These are phyloP conservation scores for Sphagnum contortum DNA, from an alignment of 225 moss, liverwort and hornwort species.

Conservation along the genomic window DNA sequence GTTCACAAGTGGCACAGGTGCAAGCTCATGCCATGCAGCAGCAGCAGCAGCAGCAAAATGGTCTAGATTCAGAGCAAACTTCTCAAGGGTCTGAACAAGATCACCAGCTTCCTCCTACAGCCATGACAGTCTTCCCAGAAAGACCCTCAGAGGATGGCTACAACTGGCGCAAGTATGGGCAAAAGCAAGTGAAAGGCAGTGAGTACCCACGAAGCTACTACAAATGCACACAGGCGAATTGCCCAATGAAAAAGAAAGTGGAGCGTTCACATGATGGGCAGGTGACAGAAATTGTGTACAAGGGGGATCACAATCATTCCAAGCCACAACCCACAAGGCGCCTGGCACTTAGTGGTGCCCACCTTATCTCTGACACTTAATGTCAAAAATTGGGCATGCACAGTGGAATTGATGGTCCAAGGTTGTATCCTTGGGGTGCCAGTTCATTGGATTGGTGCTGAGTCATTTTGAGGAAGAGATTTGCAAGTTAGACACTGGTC, in stretches of 20 bases:
- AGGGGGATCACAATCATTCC: constrained; percentile 96
- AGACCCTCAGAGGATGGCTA: constrained; percentile 97
- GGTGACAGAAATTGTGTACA: constrained; percentile 96
- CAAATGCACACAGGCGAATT: constrained; percentile 84
- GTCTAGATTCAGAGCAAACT: constrained; percentile 30
- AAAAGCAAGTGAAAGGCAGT: constrained; percentile 99
- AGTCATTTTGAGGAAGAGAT: constrained; percentile 18
- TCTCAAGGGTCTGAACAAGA: constrained; percentile 58
- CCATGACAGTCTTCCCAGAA: constrained; percentile 49
- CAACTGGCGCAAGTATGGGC: constrained; percentile 99
- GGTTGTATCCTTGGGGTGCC: background rate
- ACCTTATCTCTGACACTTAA: constrained; percentile 57
- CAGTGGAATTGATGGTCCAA: background rate
- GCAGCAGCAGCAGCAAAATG: constrained; percentile 18
- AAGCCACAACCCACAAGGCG: constrained; percentile 92
- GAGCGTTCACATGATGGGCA: constrained; percentile 98
- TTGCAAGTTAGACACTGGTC: constrained; percentile 4
- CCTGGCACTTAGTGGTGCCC: constrained; percentile 69
- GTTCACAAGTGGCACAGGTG: constrained; percentile 25
- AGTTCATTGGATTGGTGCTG: background rate
- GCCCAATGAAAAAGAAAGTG: constrained; percentile 98
- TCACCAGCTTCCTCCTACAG: constrained; percentile 17
- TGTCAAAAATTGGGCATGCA: constrained; percentile 4
- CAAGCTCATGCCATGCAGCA: constrained; percentile 26
- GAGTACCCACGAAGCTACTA: constrained; percentile 97